Evolutionary conservation across 768 basidiomycete genomes (phyloP), one percentile per base, ranked within the genome.

Genomic region (Trametes meyenii): DNA sequence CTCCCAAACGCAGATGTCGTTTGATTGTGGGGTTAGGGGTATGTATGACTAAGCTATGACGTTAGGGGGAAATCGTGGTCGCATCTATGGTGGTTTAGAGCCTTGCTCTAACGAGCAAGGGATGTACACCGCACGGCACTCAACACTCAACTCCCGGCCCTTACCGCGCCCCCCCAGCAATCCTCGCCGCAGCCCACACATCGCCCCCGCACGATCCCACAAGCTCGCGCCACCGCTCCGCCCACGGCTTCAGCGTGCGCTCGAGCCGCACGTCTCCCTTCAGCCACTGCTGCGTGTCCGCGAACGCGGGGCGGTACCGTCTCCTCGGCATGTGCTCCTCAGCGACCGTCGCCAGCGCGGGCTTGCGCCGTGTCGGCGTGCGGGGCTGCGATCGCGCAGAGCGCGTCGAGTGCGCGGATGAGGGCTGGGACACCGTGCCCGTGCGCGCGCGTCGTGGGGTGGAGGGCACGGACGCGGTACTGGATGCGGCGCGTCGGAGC

Each of bases 271-370:
- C 60, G 45, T 73, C 72, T 16, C 61, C 60, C 49, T 56, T 61
- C 29, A 65, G 48, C 72, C 72, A 73, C 55, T 73, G 72, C 36
- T 63, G 56, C 48, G 67, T 66, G 40, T 70, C 66, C 16, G 70
- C 61, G 55, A 71, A 66, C 3, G 67, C 59, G 0, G 69, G 70
- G 2, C 69, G 56, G 43, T 62, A 65, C 39, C 70, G 59, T n/a
- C 66, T 48, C 16, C 61, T 60, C n/a, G 38, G 49, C 43, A 24
- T 40, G 5, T 40, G 49, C 42, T 66, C 66, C 36, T 69, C 67
- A 17, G 21, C 49, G 29, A 62, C 60, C 16, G 60, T 64, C 17
- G 46, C 42, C 24, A 56, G 42, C 16, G 36, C 33, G 1, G 36
- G 38, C 19, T 51, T 51, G 3, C 50, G 60, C 48, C 33, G 13